phyloP scores from a whole-genome alignment of 2,329 filamentous ascomycete genomes.

The Aureobasidium sp. region DNA sequence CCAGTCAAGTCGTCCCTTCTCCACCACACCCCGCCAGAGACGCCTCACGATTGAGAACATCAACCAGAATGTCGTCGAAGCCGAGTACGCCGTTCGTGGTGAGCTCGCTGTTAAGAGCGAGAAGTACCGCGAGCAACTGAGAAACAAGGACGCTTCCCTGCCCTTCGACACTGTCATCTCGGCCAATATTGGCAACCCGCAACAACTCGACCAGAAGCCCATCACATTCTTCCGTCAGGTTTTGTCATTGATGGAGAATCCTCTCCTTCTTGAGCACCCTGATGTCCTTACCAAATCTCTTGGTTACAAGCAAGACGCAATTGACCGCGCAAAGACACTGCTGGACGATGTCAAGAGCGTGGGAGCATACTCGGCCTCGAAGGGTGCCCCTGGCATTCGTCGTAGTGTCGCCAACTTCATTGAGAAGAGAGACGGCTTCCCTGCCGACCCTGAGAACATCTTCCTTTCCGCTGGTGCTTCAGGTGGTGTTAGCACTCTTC shows the following conservation, averaged over 20 bases:
- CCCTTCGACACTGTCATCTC: conserved; percentile 90
- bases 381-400: conserved; percentile 78
- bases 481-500: conserved; percentile 86
- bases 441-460: conserved; percentile 71
- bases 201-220: conserved; percentile 97
- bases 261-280: conserved; percentile 71
- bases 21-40: conserved; percentile 13
- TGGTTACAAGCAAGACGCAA: conserved; percentile 83
- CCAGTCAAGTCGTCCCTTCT: conserved; percentile 6
- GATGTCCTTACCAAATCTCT: conserved; percentile 67
- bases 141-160: conserved; percentile 51
- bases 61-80: conserved; percentile 78
- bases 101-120: conserved; percentile 93
- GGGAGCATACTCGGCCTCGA: conserved; percentile 92
- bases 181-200: conserved; percentile 98
- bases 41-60: conserved; percentile 72
- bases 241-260: conserved; percentile 86
- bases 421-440: conserved; percentile 79
- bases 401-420: conserved; percentile 90
- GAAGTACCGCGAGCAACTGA: conserved; percentile 71
- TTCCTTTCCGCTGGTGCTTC: conserved; percentile 91
- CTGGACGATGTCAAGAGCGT: conserved; percentile 81
- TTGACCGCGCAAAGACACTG: conserved; percentile 74
- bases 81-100: conserved; percentile 93
- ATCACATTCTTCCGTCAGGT: conserved; percentile 99